These are phyloP conservation scores for Colletotrichum sp. DNA, from an alignment of 2,329 filamentous ascomycete species.

Conservation along the genomic window DNA sequence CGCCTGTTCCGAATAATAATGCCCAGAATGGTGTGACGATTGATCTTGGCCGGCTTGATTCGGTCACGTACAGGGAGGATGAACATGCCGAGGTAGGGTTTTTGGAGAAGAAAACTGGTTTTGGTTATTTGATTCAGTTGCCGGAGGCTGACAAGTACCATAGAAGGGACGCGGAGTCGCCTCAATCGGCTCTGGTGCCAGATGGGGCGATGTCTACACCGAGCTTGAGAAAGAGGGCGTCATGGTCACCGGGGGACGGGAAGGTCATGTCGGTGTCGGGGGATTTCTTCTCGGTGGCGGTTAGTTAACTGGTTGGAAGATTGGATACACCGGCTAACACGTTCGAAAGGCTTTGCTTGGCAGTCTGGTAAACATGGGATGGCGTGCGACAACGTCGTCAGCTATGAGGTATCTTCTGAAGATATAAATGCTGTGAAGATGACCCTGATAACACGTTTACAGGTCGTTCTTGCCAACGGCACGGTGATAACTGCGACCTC, in stretches of 20 bases:
- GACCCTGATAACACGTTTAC: no score
- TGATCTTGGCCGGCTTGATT: background rate
- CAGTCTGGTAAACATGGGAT: slow-evolving; percentile 24
- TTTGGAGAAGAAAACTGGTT: background rate
- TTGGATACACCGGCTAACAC: background rate
- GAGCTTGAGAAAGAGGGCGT: slow-evolving; percentile 21
- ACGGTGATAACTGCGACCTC: slow-evolving; percentile 40
- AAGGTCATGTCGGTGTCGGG: slow-evolving; percentile 26
- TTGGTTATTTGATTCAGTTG: background rate
- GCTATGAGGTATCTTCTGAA: background rate
- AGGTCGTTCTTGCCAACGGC: slow-evolving; percentile 48
- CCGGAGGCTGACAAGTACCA: background rate
- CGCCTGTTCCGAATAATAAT: slow-evolving; percentile 34
- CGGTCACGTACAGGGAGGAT: background rate
- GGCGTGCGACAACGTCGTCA: slow-evolving; percentile 44
- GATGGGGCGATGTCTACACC: background rate
- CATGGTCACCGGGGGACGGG: slow-evolving; percentile 26
- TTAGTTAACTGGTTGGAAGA: background rate
- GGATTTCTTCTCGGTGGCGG: slow-evolving; percentile 34
- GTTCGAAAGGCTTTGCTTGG: slow-evolving; percentile 23
- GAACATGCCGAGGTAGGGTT: background rate
- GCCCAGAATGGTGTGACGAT: slow-evolving; percentile 20
- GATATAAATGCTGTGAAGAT: no score
- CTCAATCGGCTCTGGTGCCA: background rate
- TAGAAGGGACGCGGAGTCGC: background rate